Evolutionary conservation across 257 asterid genomes (phyloP).

Genomic region (Solanum habrochaites): DNA sequence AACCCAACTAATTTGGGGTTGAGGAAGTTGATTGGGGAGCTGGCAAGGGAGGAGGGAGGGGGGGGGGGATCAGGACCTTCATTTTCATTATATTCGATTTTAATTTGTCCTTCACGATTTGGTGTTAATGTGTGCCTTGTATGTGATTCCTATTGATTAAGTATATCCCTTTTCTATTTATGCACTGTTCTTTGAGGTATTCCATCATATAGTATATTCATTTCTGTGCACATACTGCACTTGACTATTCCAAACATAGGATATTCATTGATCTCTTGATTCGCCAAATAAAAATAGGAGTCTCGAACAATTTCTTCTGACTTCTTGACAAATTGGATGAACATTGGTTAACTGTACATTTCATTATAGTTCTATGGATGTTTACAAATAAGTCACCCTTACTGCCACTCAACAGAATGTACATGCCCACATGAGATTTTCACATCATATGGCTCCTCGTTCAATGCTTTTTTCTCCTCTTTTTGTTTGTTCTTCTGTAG

Average conservation of each 20-base stretch:
- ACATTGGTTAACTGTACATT: neutral
- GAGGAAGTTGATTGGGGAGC: neutral
- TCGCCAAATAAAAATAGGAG: neutral
- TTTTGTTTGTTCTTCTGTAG: neutral
- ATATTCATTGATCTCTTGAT: neutral
- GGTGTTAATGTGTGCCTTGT: neutral
- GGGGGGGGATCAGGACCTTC: neutral
- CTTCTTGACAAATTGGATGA: neutral
- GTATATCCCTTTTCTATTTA: neutral
- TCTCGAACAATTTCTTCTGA: neutral
- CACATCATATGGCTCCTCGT: neutral
- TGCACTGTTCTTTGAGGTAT: neutral
- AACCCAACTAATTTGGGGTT: neutral
- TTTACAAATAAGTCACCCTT: neutral
- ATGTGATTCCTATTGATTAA: neutral
- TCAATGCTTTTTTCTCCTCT: neutral
- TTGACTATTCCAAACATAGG: neutral
- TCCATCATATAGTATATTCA: neutral
- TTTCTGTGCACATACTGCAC: neutral
- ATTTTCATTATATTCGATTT: neutral
- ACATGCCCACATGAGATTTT: neutral
- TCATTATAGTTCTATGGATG: neutral
- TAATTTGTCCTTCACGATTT: neutral
- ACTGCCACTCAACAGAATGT: neutral
- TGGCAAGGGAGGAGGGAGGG: neutral